Evolutionary conservation across 495 filamentous ascomycete genomes (phyloP), one percentile per base, ranked within the genome.

Genomic region (Lophiotrema nucula): DNA sequence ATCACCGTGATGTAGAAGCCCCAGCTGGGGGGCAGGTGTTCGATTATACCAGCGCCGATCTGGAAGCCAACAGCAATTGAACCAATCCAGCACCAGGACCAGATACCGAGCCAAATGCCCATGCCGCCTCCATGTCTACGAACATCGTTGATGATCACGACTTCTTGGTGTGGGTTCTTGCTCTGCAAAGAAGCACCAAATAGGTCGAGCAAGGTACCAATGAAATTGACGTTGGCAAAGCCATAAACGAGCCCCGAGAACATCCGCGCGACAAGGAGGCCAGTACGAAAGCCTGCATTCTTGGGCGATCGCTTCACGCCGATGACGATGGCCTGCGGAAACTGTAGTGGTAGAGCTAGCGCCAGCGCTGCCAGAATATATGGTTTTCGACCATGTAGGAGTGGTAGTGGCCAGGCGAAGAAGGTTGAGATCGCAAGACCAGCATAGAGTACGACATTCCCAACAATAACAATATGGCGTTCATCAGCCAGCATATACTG

Each of bases 361-460:
- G 81, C 76, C 38, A 88, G 74, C 21, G 85, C 79, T 31, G 77
- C 75, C 39, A 91, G 67, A 31, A 83, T 82, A 67, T 90, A 91
- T 6, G 85, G 83, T 69, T 89, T 89, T 28, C 87, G 79, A 16
- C 88, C 87, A 67, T 90, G 86, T 1, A 90, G 76, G n/a, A 90
- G 71, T 8, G 88, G 83, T 6, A 91, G 70, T 1, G 88, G 87
- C 87, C 87, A 91, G 64, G 81, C 81, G 25, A 88, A 64, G 27
- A 87, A 76, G 1, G 81, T 88, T 1, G 86, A 77, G 27, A 90
- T 72, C 0, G 85, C 83, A 38, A 90, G 74, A 12, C 86, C 85
- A 24, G 85, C 61, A 58, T 85, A 89, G 51, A 90, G 77, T 70
- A 82, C 74, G n/a, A 86, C 80, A 65, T 90, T 90, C 16, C 88